phyloP scores from a whole-genome alignment of 2,329 filamentous ascomycete species.

The Penicillium sp. region DNA sequence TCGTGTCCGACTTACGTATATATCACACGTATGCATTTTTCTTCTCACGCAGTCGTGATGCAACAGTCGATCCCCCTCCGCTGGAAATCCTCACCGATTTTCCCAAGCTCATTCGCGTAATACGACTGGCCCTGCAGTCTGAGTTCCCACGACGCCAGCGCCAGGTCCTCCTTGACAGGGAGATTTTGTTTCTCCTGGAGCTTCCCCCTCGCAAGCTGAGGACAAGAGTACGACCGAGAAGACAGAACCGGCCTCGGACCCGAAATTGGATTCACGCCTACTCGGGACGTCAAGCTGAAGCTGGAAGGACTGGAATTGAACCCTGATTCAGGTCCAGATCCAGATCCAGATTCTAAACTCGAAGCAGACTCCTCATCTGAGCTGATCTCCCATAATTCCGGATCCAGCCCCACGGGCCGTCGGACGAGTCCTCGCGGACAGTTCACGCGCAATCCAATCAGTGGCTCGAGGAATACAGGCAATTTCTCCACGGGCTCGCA shows the following conservation, averaged over 20 bases:
- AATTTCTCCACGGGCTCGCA: slow-evolving; percentile 37
- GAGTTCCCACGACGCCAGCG: slow-evolving; percentile 27
- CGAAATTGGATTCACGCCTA: not conserved
- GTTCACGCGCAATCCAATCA: slow-evolving; percentile 26
- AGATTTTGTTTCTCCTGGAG: not conserved
- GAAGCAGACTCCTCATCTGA: slow-evolving; percentile 10
- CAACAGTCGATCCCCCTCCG: slow-evolving; percentile 35
- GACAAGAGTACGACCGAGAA: not conserved
- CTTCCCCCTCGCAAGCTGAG: not conserved
- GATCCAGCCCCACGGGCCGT: not conserved
- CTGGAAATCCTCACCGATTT: slow-evolving; percentile 29
- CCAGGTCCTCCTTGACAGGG: not conserved
- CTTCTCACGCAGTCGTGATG: slow-evolving; percentile 21
- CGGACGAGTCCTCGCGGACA: not conserved
- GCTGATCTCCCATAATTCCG: not conserved
- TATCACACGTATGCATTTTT: not conserved
- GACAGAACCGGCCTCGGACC: not conserved
- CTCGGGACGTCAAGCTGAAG: not conserved
- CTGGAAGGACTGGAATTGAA: not conserved
- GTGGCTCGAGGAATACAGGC: slow-evolving; percentile 35
- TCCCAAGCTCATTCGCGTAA: slow-evolving; percentile 31
- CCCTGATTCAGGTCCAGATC: not conserved
- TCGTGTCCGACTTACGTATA: not conserved
- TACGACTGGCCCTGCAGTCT: slow-evolving; percentile 35
- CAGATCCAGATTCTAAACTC: not conserved